phyloP scores from a whole-genome alignment of 2,329 filamentous ascomycete species.

The Clonostachys solani region DNA sequence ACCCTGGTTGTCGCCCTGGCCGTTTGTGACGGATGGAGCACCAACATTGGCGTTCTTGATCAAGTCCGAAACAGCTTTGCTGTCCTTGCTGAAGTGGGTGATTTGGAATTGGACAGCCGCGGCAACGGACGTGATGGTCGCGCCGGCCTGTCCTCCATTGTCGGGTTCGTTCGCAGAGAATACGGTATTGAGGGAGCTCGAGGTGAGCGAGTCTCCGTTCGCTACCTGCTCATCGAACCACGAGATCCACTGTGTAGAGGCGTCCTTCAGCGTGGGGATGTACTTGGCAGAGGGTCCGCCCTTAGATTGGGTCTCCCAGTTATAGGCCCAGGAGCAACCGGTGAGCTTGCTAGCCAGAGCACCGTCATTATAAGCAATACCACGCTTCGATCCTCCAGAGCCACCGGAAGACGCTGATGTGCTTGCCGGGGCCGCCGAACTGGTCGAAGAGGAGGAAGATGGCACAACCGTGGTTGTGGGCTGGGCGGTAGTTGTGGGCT shows the following conservation, averaged over 20 bases:
- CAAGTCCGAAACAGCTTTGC: too few species aligned
- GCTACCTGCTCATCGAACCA: conserved; percentile 42
- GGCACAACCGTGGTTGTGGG: too few species aligned
- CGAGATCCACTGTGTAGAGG: conserved; percentile 36
- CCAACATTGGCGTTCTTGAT: too few species aligned
- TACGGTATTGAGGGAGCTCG: conserved; percentile 48
- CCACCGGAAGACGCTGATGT: too few species aligned
- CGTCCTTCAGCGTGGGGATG: conserved; percentile 59
- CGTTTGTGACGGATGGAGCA: conserved; percentile 62
- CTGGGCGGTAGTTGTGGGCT: too few species aligned
- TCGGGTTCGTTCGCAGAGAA: conserved; percentile 74
- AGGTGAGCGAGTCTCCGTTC: conserved; percentile 47
- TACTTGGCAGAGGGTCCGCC: conserved; percentile 46
- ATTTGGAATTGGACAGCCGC: too few species aligned
- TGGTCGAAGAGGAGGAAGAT: too few species aligned
- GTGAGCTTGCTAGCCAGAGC: conserved; percentile 38
- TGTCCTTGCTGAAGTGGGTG: too few species aligned
- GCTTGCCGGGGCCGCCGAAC: too few species aligned
- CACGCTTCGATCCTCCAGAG: conserved; percentile 52
- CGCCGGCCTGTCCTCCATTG: too few species aligned
- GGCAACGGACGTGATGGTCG: too few species aligned
- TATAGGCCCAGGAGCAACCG: conserved; percentile 58
- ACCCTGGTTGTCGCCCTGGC: conserved; percentile 41
- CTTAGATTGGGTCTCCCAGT: conserved; percentile 54
- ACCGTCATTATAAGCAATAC: conserved; percentile 58